phyloP scores from a whole-genome alignment of 805 yeast genomes.

The Sugiyamaella lignohabitans region DNA sequence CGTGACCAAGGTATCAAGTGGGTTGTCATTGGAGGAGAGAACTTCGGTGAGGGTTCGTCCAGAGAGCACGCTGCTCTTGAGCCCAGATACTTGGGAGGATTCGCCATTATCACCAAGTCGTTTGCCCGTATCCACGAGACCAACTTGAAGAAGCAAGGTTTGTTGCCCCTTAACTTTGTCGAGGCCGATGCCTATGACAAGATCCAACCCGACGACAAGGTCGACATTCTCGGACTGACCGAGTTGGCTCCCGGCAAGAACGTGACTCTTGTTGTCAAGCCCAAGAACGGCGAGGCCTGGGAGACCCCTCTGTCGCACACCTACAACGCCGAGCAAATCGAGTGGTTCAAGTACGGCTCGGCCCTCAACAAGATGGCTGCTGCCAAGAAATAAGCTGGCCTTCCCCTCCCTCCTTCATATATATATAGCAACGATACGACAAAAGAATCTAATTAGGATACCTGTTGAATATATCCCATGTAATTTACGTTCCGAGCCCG shows the following conservation, averaged over 20 bases:
- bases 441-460: background rate
- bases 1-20: slow-evolving; percentile 87
- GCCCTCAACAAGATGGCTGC: slow-evolving; percentile 94
- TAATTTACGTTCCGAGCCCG: background rate
- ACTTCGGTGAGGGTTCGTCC: slow-evolving; percentile 99
- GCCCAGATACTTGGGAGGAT: slow-evolving; percentile 98
- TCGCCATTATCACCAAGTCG: slow-evolving; percentile 94
- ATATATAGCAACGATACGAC: background rate
- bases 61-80: slow-evolving; percentile 99
- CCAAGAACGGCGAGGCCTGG: slow-evolving; percentile 76
- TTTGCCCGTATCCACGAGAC: slow-evolving; percentile 99
- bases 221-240: slow-evolving; percentile 79
- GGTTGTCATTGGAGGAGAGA: slow-evolving; percentile 98
- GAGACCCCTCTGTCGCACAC: slow-evolving; percentile 90
- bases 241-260: slow-evolving; percentile 90
- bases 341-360: slow-evolving; percentile 98
- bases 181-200: slow-evolving; percentile 87
- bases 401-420: background rate
- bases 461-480: background rate
- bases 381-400: slow-evolving; percentile 14
- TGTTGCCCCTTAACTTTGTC: slow-evolving; percentile 91
- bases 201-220: slow-evolving; percentile 84
- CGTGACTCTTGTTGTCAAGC: slow-evolving; percentile 67
- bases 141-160: slow-evolving; percentile 98
- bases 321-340: slow-evolving; percentile 92